Evolutionary conservation across 2,329 filamentous ascomycete genomes (phyloP).

Genomic region (Hymenoscyphus fructigenus): DNA sequence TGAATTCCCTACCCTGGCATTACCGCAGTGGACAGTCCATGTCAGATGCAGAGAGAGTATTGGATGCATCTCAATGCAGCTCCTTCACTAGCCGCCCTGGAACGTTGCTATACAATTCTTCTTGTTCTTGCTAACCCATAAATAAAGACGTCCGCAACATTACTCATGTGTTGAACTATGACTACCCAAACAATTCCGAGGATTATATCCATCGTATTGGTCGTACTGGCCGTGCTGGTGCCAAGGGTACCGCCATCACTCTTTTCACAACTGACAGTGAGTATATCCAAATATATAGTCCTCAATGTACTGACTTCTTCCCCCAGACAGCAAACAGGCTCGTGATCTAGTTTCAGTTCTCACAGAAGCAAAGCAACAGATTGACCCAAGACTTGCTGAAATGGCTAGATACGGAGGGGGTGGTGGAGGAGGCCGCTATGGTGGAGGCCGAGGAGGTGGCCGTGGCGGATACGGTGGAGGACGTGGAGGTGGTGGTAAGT

Average conservation of each 20-base stretch:
- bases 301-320: conserved; percentile 28
- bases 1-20: conserved; percentile 53
- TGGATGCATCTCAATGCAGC: conserved; percentile 37
- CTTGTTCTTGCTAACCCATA: conserved; percentile 77
- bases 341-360: conserved; percentile 94
- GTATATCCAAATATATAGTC: conserved; percentile 43
- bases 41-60: conserved; percentile 42
- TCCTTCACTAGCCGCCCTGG: conserved; percentile 48
- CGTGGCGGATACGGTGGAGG: conserved; percentile 67
- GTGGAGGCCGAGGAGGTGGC: conserved; percentile 46
- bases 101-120: conserved; percentile 58
- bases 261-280: conserved; percentile 99
- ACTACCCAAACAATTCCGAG: conserved; percentile 98
- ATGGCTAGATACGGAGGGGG: conserved; percentile 85
- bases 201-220: conserved; percentile 98
- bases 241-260: conserved; percentile 93
- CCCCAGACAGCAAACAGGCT: conserved; percentile 82
- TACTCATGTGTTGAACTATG: conserved; percentile 99
- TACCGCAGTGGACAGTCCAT: conserved; percentile 41
- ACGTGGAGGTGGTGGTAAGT: conserved; percentile 49
- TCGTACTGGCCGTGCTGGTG: conserved; percentile 92
- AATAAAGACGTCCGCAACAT: conserved; percentile 99
- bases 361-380: conserved; percentile 94
- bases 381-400: conserved; percentile 92
- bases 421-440: conserved; percentile 38